phyloP scores from a whole-genome alignment of 345 rosid genomes.

The Eucalyptus decipiens region DNA sequence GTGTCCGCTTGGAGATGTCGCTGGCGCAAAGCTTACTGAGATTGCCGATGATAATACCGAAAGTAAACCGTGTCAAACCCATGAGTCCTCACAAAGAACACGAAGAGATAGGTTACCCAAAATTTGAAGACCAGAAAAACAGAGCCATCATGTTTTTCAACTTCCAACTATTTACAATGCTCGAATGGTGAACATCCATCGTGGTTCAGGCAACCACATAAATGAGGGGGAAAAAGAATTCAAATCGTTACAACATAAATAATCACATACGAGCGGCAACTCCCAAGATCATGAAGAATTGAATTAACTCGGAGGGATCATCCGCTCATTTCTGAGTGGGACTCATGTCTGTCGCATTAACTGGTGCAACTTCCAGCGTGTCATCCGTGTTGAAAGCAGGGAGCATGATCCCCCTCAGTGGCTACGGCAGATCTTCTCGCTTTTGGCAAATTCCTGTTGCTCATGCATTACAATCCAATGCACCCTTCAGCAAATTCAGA shows the following conservation, averaged over 20 bases:
- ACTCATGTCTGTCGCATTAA: neutral
- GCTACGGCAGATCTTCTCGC: neutral
- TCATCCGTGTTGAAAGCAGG: neutral
- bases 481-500: conserved; percentile 72
- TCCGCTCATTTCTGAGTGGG: neutral
- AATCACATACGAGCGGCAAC: neutral
- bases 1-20: neutral
- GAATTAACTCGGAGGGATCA: neutral
- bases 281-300: neutral
- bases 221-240: neutral
- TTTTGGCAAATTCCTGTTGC: neutral
- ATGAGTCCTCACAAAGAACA: neutral
- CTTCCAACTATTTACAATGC: neutral
- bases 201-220: neutral
- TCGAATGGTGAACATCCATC: neutral
- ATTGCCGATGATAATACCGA: neutral
- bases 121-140: neutral
- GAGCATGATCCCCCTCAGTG: neutral
- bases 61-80: neutral
- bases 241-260: neutral
- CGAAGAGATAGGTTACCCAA: neutral
- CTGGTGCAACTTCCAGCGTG: neutral
- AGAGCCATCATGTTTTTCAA: neutral
- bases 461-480: conserved; percentile 56
- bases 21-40: neutral